Base-by-base conservation (phyloP, 768 basidiomycete species). In the Strobilomyces echinocephalus region DNA sequence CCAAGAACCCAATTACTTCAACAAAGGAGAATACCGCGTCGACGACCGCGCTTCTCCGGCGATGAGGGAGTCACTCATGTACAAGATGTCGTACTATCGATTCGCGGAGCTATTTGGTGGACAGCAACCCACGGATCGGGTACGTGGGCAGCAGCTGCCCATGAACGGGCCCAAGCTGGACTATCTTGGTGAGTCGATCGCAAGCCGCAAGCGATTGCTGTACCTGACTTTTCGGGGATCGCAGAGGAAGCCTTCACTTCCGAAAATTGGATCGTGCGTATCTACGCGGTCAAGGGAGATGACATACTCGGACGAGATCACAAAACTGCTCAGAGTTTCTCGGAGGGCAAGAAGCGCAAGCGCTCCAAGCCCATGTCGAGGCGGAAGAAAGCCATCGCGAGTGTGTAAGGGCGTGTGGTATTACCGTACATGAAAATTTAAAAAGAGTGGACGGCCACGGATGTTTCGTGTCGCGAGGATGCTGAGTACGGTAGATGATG, bases 261-360 rank as follows among this genome's bases (percentile, higher is more conserved):
- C 8, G 97, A 99, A 76, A 99, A 99, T 72, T 99, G 97, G 97
- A 95, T 99, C 60, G 95, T 93, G 54, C 88, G 97, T 35, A 95
- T 99, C 65, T 99, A 91, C 66, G 78, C 91, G 64, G 97, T 98
- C 41, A 94, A 91, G 73, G 93, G 92, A 64, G 93, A 97, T 47
- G 97, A 98, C 69, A 70, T 82, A 15, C 78, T 99, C 2, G 95
- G 94, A 28, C 83, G 97, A 55, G 92, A 97, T 61, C 81, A 87
- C 49, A 93, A 91, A 77, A 84, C 75, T 50, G 95, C 91, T 4
- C 89, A 88, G 52, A 85, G 86, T 24, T 99, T 97, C 63, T 76
- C 76, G 26, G 77, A 81, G 44, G 95, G 95, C 16, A 95, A 93
- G 79, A 92, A 91, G 76, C 79, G 88, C 66, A 97, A 90, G 74